phyloP scores from a whole-genome alignment of 768 basidiomycete species.

The Candolleomyces eurysporus region DNA sequence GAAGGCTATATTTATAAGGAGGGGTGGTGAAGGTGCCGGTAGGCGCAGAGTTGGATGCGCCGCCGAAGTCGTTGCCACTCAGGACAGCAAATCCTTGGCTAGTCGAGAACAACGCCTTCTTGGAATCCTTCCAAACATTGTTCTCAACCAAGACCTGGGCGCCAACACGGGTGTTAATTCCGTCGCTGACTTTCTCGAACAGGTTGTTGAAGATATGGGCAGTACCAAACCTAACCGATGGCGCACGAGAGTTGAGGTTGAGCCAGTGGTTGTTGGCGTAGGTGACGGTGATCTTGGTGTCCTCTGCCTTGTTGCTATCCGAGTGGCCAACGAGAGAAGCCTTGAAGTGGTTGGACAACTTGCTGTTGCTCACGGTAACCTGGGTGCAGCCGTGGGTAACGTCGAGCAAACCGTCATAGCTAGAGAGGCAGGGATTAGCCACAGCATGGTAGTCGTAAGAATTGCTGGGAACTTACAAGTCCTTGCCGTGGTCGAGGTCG shows the following conservation, averaged over 20 bases:
- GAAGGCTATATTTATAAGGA: slow-evolving; percentile 26
- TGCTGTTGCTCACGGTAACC: slow-evolving; percentile 39
- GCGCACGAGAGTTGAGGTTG: slow-evolving; percentile 44
- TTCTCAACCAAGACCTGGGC: slow-evolving; percentile 47
- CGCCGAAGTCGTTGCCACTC: slow-evolving; percentile 29
- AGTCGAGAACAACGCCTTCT: slow-evolving; percentile 40
- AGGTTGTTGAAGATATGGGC: slow-evolving; percentile 47
- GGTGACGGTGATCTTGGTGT: slow-evolving; percentile 41
- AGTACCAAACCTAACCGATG: slow-evolving; percentile 45
- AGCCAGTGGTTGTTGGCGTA: slow-evolving; percentile 41
- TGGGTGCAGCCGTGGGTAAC: slow-evolving; percentile 45
- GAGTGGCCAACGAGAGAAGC: slow-evolving; percentile 41
- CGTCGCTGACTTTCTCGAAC: slow-evolving; percentile 41
- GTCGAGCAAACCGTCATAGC: slow-evolving; percentile 46
- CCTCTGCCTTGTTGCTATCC: slow-evolving; percentile 35
- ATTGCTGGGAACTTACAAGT: slow-evolving; percentile 23
- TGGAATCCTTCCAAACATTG: slow-evolving; percentile 42
- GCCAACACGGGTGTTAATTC: slow-evolving; percentile 43
- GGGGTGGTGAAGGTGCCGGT: slow-evolving; percentile 26
- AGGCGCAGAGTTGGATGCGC: slow-evolving; percentile 27
- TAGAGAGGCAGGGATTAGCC: slow-evolving; percentile 8
- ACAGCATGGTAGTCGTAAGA: no score
- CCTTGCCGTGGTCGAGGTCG: slow-evolving; percentile 45
- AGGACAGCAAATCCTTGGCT: slow-evolving; percentile 41
- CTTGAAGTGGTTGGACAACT: slow-evolving; percentile 47